A percentile compares a stretch with the other conserved stretches of the same genome.
These are phyloP conservation scores for Favolaschia claudopus DNA, from an alignment of 768 basidiomycete genomes.

Conservation along the genomic window DNA sequence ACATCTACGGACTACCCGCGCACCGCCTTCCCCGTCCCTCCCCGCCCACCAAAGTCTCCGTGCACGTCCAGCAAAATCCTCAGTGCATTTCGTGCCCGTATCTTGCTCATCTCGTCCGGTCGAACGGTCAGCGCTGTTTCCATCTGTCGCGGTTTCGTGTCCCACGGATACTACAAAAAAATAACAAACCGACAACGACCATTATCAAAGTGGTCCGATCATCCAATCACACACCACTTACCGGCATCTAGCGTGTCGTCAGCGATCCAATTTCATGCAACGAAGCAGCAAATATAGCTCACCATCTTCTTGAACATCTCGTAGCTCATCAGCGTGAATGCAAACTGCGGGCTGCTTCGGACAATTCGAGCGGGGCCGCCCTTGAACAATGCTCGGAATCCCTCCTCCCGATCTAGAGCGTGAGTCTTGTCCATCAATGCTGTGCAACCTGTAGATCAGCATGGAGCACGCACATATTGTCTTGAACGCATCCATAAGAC, in stretches of 20 bases:
- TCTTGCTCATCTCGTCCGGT: slow-evolving; percentile 84
- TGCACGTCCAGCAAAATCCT: slow-evolving; percentile 91
- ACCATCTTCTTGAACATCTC: slow-evolving; percentile 56
- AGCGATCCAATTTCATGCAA: neutral
- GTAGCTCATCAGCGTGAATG: slow-evolving; percentile 87
- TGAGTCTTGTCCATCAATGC: slow-evolving; percentile 17
- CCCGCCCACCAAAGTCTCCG: slow-evolving; percentile 82
- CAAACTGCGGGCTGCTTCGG: slow-evolving; percentile 93
- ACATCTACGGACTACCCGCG: slow-evolving; percentile 11
- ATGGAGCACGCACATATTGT: slow-evolving; percentile 79
- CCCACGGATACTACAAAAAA: slow-evolving; percentile 78
- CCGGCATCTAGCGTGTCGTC: slow-evolving; percentile 48
- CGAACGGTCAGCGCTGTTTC: slow-evolving; percentile 75
- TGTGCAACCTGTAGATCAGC: slow-evolving; percentile 27
- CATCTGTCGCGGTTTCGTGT: slow-evolving; percentile 68
- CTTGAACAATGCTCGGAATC: slow-evolving; percentile 89
- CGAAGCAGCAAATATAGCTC: slow-evolving; percentile 32
- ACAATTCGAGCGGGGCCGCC: slow-evolving; percentile 89
- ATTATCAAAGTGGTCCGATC: slow-evolving; percentile 37
- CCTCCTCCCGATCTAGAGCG: slow-evolving; percentile 86
- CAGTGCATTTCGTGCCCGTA: slow-evolving; percentile 93
- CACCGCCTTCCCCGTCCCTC: slow-evolving; percentile 44
- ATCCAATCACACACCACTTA: slow-evolving; percentile 39
- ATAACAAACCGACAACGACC: slow-evolving; percentile 19
- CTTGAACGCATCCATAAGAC: slow-evolving; percentile 84